Percentiles rank a stretch among this genome's conserved stretches.
These are phyloP conservation scores for Fusarium kyushuense DNA, from an alignment of 2,329 filamentous ascomycete species.

Conservation along the genomic window DNA sequence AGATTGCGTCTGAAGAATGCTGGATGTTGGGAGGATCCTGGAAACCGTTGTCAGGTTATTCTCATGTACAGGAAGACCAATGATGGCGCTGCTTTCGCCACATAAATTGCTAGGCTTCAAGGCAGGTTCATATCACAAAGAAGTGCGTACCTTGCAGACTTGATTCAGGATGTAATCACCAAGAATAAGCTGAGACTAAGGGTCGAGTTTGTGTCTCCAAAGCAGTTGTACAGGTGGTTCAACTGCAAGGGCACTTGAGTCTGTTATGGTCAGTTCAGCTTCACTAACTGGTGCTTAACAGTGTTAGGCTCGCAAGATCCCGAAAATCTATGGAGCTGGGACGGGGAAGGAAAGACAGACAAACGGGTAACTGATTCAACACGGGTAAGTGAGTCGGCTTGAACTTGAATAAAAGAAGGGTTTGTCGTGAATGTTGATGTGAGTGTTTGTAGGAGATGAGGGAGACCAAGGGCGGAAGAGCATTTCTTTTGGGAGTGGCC, in stretches of 20 bases:
- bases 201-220: conserved; percentile 32
- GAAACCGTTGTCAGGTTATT: conserved; percentile 28
- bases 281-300: conserved; percentile 17
- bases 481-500: conserved; percentile 53
- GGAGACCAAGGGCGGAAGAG: conserved; percentile 47
- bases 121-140: conserved; percentile 6
- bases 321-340: conserved; percentile 16
- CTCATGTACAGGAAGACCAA: conserved; percentile 2
- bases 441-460: conserved; percentile 43
- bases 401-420: conserved; percentile 49
- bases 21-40: conserved; percentile 19
- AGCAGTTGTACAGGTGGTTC: conserved; percentile 19
- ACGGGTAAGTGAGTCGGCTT: conserved; percentile 43
- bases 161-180: conserved; percentile 28
- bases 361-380: conserved; percentile 39
- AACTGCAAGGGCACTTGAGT: conserved; percentile 39
- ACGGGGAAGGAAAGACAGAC: conserved; percentile 40
- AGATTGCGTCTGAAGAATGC: conserved; percentile 40
- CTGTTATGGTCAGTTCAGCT: conserved; percentile 42
- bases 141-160: conserved; percentile 36
- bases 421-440: conserved; percentile 44
- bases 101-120: conserved; percentile 7
- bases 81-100: conserved; percentile 23
- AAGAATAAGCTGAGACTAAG: conserved; percentile 37
- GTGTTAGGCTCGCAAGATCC: conserved; percentile 24